These are phyloP conservation scores for Teratosphaeria gauchensis DNA, from an alignment of 2,329 filamentous ascomycete species.

Conservation along the genomic window DNA sequence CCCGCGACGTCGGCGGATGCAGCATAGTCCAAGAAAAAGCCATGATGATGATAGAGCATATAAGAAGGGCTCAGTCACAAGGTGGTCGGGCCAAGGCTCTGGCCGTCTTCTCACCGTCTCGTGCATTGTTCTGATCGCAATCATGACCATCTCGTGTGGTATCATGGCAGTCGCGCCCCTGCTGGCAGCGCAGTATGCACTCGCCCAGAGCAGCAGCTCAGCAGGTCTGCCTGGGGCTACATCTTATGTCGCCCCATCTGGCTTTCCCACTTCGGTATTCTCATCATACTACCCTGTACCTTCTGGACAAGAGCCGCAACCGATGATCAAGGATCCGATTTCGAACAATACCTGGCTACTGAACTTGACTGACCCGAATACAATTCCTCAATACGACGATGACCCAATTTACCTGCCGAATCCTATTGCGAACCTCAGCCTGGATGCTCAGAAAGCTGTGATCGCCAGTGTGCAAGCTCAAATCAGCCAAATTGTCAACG, in stretches of 20 bases:
- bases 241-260: constrained; percentile 7
- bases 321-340: constrained; percentile 44
- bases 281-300: constrained; percentile 26
- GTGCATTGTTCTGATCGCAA: not conserved
- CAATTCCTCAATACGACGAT: constrained; percentile 38
- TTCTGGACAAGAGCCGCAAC: constrained; percentile 44
- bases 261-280: constrained; percentile 11
- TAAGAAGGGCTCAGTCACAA: not conserved
- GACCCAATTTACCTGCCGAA: constrained; percentile 45
- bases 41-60: not conserved
- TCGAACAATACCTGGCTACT: constrained; percentile 43
- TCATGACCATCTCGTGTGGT: not conserved
- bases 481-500: constrained; percentile 36
- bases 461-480: constrained; percentile 36
- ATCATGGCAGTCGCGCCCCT: constrained; percentile 6
- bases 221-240: constrained; percentile 5
- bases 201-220: constrained; percentile 2
- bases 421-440: constrained; percentile 37
- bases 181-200: constrained; percentile 3
- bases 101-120: not conserved
- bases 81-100: not conserved
- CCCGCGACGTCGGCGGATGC: not conserved
- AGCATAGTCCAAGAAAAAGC: not conserved
- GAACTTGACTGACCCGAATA: constrained; percentile 45
- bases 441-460: constrained; percentile 30